Base-by-base conservation (phyloP, 148 eudicot genomes). In the Silene conica region DNA sequence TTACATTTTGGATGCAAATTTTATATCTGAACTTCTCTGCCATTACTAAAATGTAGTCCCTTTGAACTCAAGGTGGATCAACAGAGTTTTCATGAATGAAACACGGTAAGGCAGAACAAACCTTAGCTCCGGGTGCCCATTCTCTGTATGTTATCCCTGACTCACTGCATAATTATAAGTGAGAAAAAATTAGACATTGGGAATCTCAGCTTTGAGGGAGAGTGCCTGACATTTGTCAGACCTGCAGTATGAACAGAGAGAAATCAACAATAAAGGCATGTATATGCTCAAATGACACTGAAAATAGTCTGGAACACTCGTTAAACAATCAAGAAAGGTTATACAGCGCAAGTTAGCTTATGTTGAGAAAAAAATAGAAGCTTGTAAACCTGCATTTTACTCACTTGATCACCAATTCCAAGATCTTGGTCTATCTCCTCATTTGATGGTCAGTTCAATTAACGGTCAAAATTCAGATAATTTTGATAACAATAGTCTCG, bases 81-180 rank as follows among this genome's bases (percentile, higher is more conserved):
- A 8, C 12, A 15, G 43, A 54, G 20, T 52, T 64, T 7, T 38
- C 43, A 38, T 38, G 8, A 38, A 38, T 38, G 1, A 4, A 38
- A 38, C 43, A 38, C 2, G 26, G 45, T 61, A n/a, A 34, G 77
- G 72, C 26, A 74, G 78, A 72, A 81, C 86, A 75, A 77, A 93
- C 98, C 98, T 81, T 83, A 74, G 97, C 98, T 38, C 92, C 98
- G 41, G 98, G 98, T 45, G 97, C 98, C 98, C 97, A 93, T 79
- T 93, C 98, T 82, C 95, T 85, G 81, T 93, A 93, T 18, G 91
- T 93, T 69, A 93, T 88, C 72, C 98, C 98, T 50, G 87, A 76
- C 38, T 80, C 85, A 81, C 98, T 93, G 89, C 70, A 74, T 77
- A 71, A 57, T 58, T 65, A 70, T 74, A 9, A 50, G 23, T 21